phyloP scores from a whole-genome alignment of 164 flowering plant species.

The Kalanchoe fedtschenkoi region DNA sequence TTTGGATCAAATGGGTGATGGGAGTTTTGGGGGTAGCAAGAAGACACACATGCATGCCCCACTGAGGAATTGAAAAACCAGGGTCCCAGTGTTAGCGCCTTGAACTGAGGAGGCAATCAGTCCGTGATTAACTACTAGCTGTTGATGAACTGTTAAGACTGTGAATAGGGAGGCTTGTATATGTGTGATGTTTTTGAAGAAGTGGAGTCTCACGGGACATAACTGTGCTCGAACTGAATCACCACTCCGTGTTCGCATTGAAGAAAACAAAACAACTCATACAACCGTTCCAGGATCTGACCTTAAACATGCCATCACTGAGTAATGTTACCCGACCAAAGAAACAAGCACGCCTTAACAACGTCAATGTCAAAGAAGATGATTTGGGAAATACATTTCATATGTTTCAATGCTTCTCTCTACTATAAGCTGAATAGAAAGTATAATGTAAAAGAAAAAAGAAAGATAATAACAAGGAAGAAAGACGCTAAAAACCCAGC shows the following conservation, averaged over 20 bases:
- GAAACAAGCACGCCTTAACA: neutral
- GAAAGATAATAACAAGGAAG: slow-evolving; percentile 1
- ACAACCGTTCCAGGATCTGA: neutral
- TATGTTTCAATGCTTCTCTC: neutral
- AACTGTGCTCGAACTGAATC: neutral
- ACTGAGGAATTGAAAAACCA: no score
- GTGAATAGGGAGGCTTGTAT: neutral
- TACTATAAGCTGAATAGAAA: slow-evolving; percentile 1
- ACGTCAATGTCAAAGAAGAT: neutral
- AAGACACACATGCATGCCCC: neutral
- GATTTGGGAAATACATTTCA: no score
- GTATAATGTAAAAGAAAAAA: neutral
- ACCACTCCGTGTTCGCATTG: no score
- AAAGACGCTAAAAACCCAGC: slow-evolving; percentile 2
- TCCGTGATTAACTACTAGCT: neutral
- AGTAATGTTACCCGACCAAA: no score
- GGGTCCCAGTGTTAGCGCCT: neutral
- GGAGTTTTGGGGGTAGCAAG: no score
- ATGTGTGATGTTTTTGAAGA: neutral
- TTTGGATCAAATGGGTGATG: no score
- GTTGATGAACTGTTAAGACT: neutral
- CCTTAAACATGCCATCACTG: no score
- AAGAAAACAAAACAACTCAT: neutral
- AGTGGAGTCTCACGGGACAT: neutral
- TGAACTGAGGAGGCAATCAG: neutral